Conservation (phyloP, 2,329 filamentous ascomycete genomes). For the Metarhizium anisopliae region DNA sequence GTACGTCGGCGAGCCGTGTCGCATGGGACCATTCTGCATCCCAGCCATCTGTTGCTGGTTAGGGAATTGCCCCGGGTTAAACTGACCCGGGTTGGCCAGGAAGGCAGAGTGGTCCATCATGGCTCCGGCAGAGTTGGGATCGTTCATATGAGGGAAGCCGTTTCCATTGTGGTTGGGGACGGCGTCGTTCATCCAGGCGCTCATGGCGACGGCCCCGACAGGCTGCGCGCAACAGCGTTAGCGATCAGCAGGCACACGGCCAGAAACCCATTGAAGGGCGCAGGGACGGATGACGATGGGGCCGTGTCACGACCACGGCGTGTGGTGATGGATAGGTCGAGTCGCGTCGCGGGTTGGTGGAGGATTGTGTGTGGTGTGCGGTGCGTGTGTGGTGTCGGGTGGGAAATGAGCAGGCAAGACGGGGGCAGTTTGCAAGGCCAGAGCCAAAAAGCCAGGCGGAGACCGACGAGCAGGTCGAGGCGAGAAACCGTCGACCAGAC, state of each 20-base stretch:
- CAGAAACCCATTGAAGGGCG: constrained; percentile 31
- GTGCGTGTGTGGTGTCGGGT: constrained; percentile 19
- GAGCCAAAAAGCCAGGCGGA: constrained; percentile 4
- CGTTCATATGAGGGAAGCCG: constrained; percentile 56
- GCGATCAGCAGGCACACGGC: constrained; percentile 30
- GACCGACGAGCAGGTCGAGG: not conserved
- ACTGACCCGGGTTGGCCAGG: constrained; percentile 51
- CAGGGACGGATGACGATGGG: constrained; percentile 32
- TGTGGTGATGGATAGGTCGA: constrained; percentile 28
- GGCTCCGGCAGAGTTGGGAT: constrained; percentile 44
- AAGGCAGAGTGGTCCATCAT: constrained; percentile 61
- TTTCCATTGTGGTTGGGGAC: constrained; percentile 63
- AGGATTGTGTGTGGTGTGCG: constrained; percentile 19
- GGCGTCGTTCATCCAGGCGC: constrained; percentile 65
- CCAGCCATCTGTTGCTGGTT: constrained; percentile 45
- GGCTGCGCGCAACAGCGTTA: constrained; percentile 35
- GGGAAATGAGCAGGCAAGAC: constrained; percentile 18
- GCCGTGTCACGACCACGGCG: constrained; percentile 35
- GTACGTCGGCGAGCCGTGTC: constrained; percentile 72
- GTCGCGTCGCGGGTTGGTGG: constrained; percentile 34
- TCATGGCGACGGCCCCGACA: constrained; percentile 50
- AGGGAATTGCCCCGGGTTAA: constrained; percentile 50
- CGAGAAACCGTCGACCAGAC: too few species aligned
- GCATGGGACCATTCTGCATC: constrained; percentile 77
- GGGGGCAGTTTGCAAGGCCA: constrained; percentile 3